A percentile compares a stretch with the other conserved stretches of the same genome.
Evolutionary conservation across 2,329 filamentous ascomycete species (phyloP).

Genomic region (Fusarium concolor): DNA sequence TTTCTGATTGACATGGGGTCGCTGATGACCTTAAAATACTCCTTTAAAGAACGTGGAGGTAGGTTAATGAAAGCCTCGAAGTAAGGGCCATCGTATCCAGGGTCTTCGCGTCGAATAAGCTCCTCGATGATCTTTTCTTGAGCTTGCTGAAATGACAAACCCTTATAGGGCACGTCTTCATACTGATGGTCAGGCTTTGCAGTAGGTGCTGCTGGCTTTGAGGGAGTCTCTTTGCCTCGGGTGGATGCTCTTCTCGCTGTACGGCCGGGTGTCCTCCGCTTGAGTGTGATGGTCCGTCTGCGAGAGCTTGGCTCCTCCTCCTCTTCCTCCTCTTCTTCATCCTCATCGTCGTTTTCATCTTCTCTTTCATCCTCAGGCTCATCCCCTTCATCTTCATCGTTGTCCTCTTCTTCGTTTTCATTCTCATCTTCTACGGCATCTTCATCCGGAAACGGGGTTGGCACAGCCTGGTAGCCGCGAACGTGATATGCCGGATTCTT

Average conservation of each 20-base stretch:
- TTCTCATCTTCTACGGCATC: constrained; percentile 47
- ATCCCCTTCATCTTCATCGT: constrained; percentile 49
- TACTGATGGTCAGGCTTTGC: constrained; percentile 65
- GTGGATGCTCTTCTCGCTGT: constrained; percentile 51
- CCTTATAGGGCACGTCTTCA: constrained; percentile 71
- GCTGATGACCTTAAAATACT: constrained; percentile 88
- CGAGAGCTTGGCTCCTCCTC: constrained; percentile 49
- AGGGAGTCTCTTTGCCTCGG: constrained; percentile 48
- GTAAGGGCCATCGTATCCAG: constrained; percentile 75
- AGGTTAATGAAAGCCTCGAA: constrained; percentile 82
- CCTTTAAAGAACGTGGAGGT: constrained; percentile 78
- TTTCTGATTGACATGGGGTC: constrained; percentile 83
- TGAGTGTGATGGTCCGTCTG: constrained; percentile 55
- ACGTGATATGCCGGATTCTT: constrained; percentile 84
- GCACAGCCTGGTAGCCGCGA: constrained; percentile 74
- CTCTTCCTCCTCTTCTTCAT: constrained; percentile 48
- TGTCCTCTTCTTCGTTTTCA: constrained; percentile 50
- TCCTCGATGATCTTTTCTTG: constrained; percentile 88
- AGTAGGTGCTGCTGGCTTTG: constrained; percentile 52
- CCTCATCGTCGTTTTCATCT: constrained; percentile 48
- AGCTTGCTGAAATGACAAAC: constrained; percentile 82
- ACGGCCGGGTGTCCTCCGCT: constrained; percentile 52
- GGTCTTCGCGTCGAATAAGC: constrained; percentile 75
- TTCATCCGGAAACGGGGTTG: constrained; percentile 70
- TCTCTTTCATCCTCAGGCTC: constrained; percentile 45